These are phyloP conservation scores for Saccharomyces jurei DNA, from an alignment of 805 yeast species.

Conservation along the genomic window DNA sequence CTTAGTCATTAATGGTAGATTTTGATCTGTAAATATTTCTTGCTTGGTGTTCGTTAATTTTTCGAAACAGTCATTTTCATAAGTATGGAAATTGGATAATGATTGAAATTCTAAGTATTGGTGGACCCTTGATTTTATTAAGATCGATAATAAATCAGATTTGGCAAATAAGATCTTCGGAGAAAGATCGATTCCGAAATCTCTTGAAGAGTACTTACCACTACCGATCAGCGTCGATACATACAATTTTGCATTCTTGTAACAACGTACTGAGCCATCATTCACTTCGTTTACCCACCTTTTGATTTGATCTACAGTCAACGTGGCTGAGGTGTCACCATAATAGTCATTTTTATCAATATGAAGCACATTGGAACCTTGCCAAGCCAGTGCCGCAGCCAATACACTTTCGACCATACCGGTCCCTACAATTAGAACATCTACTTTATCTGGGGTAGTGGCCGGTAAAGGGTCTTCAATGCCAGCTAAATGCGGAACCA, in stretches of 20 bases:
- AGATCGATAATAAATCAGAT: slow-evolving; percentile 72
- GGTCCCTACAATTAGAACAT: slow-evolving; percentile 86
- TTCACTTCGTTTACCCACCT: slow-evolving; percentile 76
- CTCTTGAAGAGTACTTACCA: slow-evolving; percentile 45
- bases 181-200: slow-evolving; percentile 79
- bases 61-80: slow-evolving; percentile 83
- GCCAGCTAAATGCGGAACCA: slow-evolving; percentile 67
- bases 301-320: slow-evolving; percentile 78
- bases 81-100: slow-evolving; percentile 83
- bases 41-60: slow-evolving; percentile 81
- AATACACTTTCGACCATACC: slow-evolving; percentile 81
- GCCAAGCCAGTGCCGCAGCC: slow-evolving; percentile 96
- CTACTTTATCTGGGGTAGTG: slow-evolving; percentile 61
- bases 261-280: slow-evolving; percentile 31
- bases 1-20: slow-evolving; percentile 64
- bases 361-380: slow-evolving; percentile 91
- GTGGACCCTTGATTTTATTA: slow-evolving; percentile 79
- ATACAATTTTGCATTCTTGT: slow-evolving; percentile 68
- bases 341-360: slow-evolving; percentile 78
- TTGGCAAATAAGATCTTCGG: slow-evolving; percentile 86
- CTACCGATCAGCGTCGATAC: slow-evolving; percentile 53
- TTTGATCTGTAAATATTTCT: slow-evolving; percentile 86
- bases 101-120: slow-evolving; percentile 90
- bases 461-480: slow-evolving; percentile 64
- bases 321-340: slow-evolving; percentile 81